Base-by-base conservation (phyloP, 1,284 basidiomycete species). In the Clitocybe nebularis region DNA sequence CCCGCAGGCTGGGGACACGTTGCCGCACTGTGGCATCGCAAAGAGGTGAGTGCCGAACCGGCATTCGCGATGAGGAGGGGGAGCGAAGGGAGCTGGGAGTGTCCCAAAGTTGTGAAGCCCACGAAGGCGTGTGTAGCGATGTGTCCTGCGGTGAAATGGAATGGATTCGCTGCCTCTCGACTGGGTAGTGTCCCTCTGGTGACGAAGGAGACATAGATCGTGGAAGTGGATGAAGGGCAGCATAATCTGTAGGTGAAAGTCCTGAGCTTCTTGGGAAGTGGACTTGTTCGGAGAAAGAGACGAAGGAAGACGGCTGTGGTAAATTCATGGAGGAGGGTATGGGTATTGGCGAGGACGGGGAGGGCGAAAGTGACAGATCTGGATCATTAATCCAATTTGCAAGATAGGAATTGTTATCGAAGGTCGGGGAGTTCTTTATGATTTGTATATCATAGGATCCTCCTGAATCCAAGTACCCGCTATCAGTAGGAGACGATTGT, bases 61-160 rank as follows among this genome's bases (percentile, higher is more conserved):
- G 60, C 17, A 58, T 61, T 22, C 66, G 65, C 19, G 61, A 54
- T 10, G 52, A 44, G 36, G 56, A 62, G 40, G 58, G 56, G 33
- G 61, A 62, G 44, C 55, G 62, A 46, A 60, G 59, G 46, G 54
- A 56, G 47, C 63, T 54, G 6, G 63, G 58, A n/a, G 53, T 58
- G 50, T 77, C 74, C 72, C 76, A 86, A 32, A 83, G 67, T 48
- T 84, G 77, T 5, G 78, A 63, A 13, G 79, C 77, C 84, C 83
- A 87, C 8, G 68, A 55, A 1, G 74, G 79, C 10, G 72, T 67
- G 46, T 69, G 71, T 26, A 76, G 57, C n/a, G 75, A 67, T 5
- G 73, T 72, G 36, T 81, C 77, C 17, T 70, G 63, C 13, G 79
- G 74, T 11, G 81, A 75, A 47, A 79, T 67, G 3, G 81, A 78